A percentile compares a stretch with the other conserved stretches of the same genome.
These are phyloP conservation scores for Arthroderma sp. DNA, from an alignment of 2,329 filamentous ascomycete genomes.

Conservation along the genomic window DNA sequence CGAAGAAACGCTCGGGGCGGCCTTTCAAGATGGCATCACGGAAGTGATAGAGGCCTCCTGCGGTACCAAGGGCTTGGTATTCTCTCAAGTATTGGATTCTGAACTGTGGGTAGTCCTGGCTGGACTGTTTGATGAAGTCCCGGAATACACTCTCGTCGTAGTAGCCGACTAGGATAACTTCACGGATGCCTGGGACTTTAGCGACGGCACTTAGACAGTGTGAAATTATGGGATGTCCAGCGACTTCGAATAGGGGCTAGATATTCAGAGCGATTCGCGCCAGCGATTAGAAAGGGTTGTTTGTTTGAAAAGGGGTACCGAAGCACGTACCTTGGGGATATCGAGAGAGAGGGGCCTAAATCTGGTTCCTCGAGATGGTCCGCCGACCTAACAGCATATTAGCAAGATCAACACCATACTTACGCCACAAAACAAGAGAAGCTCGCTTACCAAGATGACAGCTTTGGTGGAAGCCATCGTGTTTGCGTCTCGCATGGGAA, in stretches of 20 bases:
- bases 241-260: slow-evolving; percentile 93
- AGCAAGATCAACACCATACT: not conserved
- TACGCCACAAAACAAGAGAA: not conserved
- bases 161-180: slow-evolving; percentile 97
- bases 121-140: slow-evolving; percentile 90
- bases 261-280: not conserved
- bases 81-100: slow-evolving; percentile 92
- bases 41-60: slow-evolving; percentile 96
- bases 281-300: not conserved
- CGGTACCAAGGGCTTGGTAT: slow-evolving; percentile 91
- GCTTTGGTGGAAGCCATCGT: slow-evolving; percentile 64
- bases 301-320: slow-evolving; percentile 5
- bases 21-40: slow-evolving; percentile 97
- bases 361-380: slow-evolving; percentile 85
- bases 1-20: slow-evolving; percentile 86
- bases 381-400: slow-evolving; percentile 57
- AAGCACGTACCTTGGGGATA: slow-evolving; percentile 64
- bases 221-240: slow-evolving; percentile 95
- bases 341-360: slow-evolving; percentile 93
- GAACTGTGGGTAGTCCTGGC: slow-evolving; percentile 72
- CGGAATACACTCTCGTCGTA: slow-evolving; percentile 96
- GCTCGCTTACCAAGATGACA: slow-evolving; percentile 63
- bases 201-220: slow-evolving; percentile 88
- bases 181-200: slow-evolving; percentile 81
- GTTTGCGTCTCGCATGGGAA: slow-evolving; percentile 30